Evolutionary conservation across 2,329 filamentous ascomycete genomes (phyloP).

Genomic region (Arthrobotrys pseudoclavata): DNA sequence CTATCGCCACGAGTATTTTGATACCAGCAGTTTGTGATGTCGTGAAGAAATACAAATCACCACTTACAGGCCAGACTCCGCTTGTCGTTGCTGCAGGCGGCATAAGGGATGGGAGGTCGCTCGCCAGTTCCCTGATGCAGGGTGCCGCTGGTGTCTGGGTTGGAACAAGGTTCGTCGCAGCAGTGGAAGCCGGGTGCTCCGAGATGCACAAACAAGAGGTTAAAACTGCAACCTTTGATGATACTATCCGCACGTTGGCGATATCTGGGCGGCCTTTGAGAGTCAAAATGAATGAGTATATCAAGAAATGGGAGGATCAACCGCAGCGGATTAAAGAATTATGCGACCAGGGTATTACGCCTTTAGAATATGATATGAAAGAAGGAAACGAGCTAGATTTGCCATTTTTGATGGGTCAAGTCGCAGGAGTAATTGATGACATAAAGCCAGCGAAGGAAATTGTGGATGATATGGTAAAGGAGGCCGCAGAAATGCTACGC

Average conservation of each 20-base stretch:
- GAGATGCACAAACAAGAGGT: constrained; percentile 87
- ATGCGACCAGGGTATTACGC: constrained; percentile 82
- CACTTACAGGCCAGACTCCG: constrained; percentile 77
- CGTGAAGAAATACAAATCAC: constrained; percentile 78
- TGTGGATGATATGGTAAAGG: constrained; percentile 88
- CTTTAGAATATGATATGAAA: constrained; percentile 85
- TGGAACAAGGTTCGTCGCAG: constrained; percentile 90
- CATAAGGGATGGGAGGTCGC: constrained; percentile 82
- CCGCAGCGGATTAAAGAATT: constrained; percentile 81
- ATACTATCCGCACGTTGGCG: constrained; percentile 85
- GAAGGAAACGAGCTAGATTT: constrained; percentile 84
- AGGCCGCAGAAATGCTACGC: constrained; percentile 77
- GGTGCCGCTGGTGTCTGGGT: constrained; percentile 94
- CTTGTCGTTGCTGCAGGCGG: constrained; percentile 92
- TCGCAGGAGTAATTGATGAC: constrained; percentile 81
- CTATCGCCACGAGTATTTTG: constrained; percentile 79
- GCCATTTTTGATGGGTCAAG: constrained; percentile 94
- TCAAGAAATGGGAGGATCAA: constrained; percentile 81
- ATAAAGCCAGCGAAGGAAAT: constrained; percentile 86
- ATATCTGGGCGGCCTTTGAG: constrained; percentile 84
- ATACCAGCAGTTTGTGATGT: constrained; percentile 90
- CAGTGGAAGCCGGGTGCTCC: constrained; percentile 83
- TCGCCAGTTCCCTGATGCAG: constrained; percentile 87
- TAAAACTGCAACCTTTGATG: constrained; percentile 81
- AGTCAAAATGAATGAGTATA: constrained; percentile 85